These are phyloP conservation scores for Geoglossum cookeanum DNA, from an alignment of 2,329 filamentous ascomycete genomes.

Conservation along the genomic window DNA sequence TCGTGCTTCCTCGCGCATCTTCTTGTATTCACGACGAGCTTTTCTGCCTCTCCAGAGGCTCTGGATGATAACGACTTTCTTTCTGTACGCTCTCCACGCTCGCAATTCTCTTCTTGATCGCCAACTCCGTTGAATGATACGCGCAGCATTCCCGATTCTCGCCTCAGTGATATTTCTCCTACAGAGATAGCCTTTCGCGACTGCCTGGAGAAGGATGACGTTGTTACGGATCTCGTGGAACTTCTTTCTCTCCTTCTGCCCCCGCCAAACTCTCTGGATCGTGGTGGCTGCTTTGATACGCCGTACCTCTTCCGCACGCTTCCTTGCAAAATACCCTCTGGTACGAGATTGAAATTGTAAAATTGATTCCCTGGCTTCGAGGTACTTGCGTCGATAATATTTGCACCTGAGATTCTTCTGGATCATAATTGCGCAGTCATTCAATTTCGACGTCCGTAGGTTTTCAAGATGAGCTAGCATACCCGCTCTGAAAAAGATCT, in stretches of 20 bases:
- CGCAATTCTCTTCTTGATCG: slow-evolving; percentile 59
- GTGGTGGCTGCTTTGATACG: slow-evolving; percentile 75
- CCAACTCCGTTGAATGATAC: slow-evolving; percentile 82
- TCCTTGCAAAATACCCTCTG: slow-evolving; percentile 61
- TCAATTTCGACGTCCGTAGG: slow-evolving; percentile 71
- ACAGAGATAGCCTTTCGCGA: slow-evolving; percentile 79
- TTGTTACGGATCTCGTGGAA: slow-evolving; percentile 66
- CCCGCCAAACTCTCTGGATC: slow-evolving; percentile 90
- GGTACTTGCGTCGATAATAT: slow-evolving; percentile 81
- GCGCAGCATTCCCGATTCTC: slow-evolving; percentile 75
- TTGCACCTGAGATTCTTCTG: slow-evolving; percentile 95
- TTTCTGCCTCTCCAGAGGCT: slow-evolving; percentile 76
- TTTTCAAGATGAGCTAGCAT: slow-evolving; percentile 98
- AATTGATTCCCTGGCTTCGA: slow-evolving; percentile 69
- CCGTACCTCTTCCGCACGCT: slow-evolving; percentile 59
- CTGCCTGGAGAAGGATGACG: slow-evolving; percentile 72
- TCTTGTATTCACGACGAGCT: slow-evolving; percentile 75
- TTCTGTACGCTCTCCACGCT: slow-evolving; percentile 73
- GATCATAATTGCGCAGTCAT: slow-evolving; percentile 89
- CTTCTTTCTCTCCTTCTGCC: slow-evolving; percentile 68
- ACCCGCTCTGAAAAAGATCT: slow-evolving; percentile 97
- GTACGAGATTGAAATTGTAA: slow-evolving; percentile 60
- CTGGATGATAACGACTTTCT: slow-evolving; percentile 76
- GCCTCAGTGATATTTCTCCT: slow-evolving; percentile 88
- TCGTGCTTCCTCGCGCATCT: slow-evolving; percentile 78